Conservation (phyloP, 2,329 filamentous ascomycete species). For the Fragosphaeria purpurea region DNA sequence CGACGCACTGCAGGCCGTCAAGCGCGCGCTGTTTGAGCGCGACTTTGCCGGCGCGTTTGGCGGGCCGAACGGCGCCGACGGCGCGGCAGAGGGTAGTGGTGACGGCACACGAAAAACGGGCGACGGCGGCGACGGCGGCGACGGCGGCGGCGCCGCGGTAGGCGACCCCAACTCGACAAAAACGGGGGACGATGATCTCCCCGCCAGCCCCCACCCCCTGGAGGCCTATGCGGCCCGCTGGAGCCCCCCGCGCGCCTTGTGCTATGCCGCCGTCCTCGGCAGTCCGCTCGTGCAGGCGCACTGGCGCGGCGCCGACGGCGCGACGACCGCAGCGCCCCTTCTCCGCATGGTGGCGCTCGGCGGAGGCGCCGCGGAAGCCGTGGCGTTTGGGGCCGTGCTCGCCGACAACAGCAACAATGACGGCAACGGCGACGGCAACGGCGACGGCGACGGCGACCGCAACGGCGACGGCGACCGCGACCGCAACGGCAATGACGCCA, state of each 20-base stretch:
- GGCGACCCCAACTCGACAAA: background rate
- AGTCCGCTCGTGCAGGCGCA: conserved; percentile 11
- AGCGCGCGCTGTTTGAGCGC: conserved; percentile 73
- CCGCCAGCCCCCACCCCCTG: conserved; percentile 36
- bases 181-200: background rate
- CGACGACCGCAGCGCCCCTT: background rate
- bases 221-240: conserved; percentile 81
- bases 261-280: conserved; percentile 55
- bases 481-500: conserved; percentile 8
- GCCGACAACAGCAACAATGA: conserved; percentile 5
- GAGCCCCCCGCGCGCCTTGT: conserved; percentile 78
- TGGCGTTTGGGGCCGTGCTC: conserved; percentile 39
- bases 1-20: conserved; percentile 65
- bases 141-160: background rate
- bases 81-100: background rate
- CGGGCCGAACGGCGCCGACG: conserved; percentile 16
- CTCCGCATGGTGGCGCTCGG: conserved; percentile 27
- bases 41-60: conserved; percentile 78
- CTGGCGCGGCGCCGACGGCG: background rate
- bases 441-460: conserved; percentile 6
- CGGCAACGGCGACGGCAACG: background rate
- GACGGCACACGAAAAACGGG: background rate
- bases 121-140: background rate
- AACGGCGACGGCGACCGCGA: background rate
- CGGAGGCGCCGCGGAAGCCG: conserved; percentile 53